Evolutionary conservation across 495 filamentous ascomycete genomes (phyloP).

Genomic region (Podospora pseudopauciseta): DNA sequence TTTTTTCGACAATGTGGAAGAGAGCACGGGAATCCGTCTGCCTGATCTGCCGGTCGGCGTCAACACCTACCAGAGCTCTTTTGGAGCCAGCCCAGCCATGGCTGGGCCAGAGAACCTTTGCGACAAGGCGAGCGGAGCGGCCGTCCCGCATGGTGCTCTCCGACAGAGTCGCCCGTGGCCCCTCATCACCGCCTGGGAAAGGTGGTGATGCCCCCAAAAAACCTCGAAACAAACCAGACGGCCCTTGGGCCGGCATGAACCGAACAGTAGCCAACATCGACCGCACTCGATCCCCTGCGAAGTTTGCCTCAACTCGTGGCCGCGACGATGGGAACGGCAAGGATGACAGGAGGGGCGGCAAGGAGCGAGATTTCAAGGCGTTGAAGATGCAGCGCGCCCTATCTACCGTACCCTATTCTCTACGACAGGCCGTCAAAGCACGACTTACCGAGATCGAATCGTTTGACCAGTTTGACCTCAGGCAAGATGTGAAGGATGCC

Average conservation of each 20-base stretch:
- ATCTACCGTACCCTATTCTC: constrained; percentile 66
- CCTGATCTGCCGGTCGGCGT: constrained; percentile 31
- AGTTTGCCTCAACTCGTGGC: not conserved
- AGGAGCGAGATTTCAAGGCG: constrained; percentile 58
- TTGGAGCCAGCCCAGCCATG: constrained; percentile 30
- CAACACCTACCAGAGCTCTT: constrained; percentile 13
- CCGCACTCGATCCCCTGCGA: constrained; percentile 27
- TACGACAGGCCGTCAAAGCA: constrained; percentile 64
- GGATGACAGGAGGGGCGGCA: constrained; percentile 35
- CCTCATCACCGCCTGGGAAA: constrained; percentile 28
- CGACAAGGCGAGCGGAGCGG: constrained; percentile 35
- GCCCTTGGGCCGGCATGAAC: constrained; percentile 80
- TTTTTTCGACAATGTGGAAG: constrained; percentile 30
- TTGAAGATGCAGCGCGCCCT: constrained; percentile 91
- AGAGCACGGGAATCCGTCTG: constrained; percentile 34
- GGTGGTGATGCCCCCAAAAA: constrained; percentile 40
- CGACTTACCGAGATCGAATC: constrained; percentile 63
- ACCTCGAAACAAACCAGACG: constrained; percentile 40
- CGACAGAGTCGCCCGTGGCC: constrained; percentile 57
- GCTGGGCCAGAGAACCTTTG: constrained; percentile 33
- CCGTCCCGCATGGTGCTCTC: constrained; percentile 80
- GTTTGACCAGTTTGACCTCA: constrained; percentile 75
- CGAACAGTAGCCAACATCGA: constrained; percentile 60
- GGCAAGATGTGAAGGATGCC: constrained; percentile 69
- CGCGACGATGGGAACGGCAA: constrained; percentile 27